Percentiles rank a stretch among this genome's conserved stretches.
phyloP scores from a whole-genome alignment of 306 rosid genomes.

The Cicer cuneatum region DNA sequence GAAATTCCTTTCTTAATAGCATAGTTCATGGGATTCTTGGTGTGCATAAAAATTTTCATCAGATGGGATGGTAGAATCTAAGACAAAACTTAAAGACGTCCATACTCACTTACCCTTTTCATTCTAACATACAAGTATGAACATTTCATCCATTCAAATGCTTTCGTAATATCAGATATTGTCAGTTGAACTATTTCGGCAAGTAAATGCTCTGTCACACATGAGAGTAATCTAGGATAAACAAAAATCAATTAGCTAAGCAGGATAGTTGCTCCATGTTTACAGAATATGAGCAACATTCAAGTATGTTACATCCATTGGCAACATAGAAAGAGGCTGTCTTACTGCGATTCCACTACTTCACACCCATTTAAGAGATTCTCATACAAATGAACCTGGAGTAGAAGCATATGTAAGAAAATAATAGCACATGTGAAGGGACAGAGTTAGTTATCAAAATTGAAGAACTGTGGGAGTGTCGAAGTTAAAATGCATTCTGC shows the following conservation, averaged over 20 bases:
- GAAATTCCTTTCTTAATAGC: constrained; percentile 68
- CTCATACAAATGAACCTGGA: constrained; percentile 92
- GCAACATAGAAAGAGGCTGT: constrained; percentile 32
- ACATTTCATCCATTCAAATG: constrained; percentile 95
- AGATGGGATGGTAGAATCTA: constrained; percentile 38
- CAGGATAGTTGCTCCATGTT: constrained; percentile 30
- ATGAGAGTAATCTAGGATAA: constrained; percentile 73
- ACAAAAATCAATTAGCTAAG: constrained; percentile 43
- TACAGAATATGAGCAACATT: constrained; percentile 32
- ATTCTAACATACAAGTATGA: constrained; percentile 89
- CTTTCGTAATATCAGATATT: constrained; percentile 81
- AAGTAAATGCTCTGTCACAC: constrained; percentile 92
- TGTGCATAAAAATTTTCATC: constrained; percentile 26
- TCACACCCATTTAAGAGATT: constrained; percentile 95
- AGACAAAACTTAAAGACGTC: constrained; percentile 27
- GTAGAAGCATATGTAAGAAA: constrained; percentile 32
- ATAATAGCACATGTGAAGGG: constrained; percentile 35
- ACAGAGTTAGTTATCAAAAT: constrained; percentile 19
- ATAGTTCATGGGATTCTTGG: constrained; percentile 79
- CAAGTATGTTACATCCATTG: constrained; percentile 21
- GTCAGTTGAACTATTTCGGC: constrained; percentile 97
- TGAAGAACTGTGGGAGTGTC: constrained; percentile 24
- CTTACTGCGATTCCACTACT: constrained; percentile 97
- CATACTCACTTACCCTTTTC: constrained; percentile 69
- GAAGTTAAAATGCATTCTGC: constrained; percentile 5